Conservation (phyloP, 2,329 filamentous ascomycete species). For the Ambrosiella xylebori region DNA sequence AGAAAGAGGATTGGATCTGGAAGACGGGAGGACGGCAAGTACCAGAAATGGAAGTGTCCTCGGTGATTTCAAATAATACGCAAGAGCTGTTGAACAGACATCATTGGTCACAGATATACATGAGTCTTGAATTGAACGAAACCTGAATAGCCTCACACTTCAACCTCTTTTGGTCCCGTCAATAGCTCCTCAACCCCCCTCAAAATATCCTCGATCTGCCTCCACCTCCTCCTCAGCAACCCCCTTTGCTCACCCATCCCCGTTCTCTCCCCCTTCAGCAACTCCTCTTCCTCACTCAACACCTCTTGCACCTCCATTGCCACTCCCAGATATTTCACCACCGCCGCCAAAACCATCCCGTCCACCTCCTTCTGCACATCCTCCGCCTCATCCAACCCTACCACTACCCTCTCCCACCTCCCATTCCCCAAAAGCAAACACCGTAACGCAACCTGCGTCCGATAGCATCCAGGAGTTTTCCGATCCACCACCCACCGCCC, state of each 20-base stretch:
- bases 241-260: slow-evolving; percentile 21
- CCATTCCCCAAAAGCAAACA: slow-evolving; percentile 21
- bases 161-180: too few species aligned
- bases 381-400: slow-evolving; percentile 28
- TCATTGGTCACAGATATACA: too few species aligned
- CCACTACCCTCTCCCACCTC: slow-evolving; percentile 30
- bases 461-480: slow-evolving; percentile 31
- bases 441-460: slow-evolving; percentile 37
- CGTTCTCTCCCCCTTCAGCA: slow-evolving; percentile 18
- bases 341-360: slow-evolving; percentile 21
- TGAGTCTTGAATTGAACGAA: too few species aligned
- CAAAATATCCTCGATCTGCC: slow-evolving; percentile 22
- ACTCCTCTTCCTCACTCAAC: slow-evolving; percentile 19
- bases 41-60: too few species aligned
- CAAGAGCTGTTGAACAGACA: too few species aligned
- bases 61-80: too few species aligned
- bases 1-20: too few species aligned
- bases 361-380: slow-evolving; percentile 24
- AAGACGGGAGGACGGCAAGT: too few species aligned
- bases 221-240: slow-evolving; percentile 24
- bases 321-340: slow-evolving; percentile 21
- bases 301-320: slow-evolving; percentile 17
- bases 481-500: slow-evolving; percentile 34
- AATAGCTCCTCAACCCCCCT: background rate
- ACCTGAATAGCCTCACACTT: too few species aligned